Evolutionary conservation across 75 land plant genomes (phyloP).

Genomic region (Isoetes taiwanensis): DNA sequence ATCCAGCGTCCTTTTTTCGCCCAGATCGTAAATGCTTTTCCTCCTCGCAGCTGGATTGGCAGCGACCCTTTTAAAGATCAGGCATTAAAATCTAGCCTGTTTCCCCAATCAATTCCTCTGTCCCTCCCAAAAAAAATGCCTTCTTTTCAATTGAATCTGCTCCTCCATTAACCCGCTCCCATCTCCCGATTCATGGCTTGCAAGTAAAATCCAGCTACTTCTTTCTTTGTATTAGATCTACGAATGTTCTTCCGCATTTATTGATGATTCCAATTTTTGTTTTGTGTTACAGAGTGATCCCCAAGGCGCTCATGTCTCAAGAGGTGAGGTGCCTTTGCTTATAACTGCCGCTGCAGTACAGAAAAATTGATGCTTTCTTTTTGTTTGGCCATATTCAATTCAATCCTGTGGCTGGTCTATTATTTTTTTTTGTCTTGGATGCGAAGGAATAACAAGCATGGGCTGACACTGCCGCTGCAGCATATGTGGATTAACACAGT

Average conservation of each 20-base stretch:
- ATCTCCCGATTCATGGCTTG: too few species aligned
- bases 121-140: background rate
- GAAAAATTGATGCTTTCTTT: background rate
- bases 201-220: too few species aligned
- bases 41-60: too few species aligned
- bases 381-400: background rate
- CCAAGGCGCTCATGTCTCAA: conserved; percentile 14
- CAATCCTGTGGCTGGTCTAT: background rate
- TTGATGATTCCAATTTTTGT: conserved; percentile 34
- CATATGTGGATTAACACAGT: background rate
- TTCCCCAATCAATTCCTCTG: conserved; percentile 4
- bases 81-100: too few species aligned
- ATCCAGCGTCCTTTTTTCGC: background rate
- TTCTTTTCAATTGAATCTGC: too few species aligned
- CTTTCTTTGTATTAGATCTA: too few species aligned
- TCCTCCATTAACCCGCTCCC: too few species aligned
- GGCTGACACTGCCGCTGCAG: too few species aligned
- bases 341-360: background rate
- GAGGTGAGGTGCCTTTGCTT: conserved; percentile 19
- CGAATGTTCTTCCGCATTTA: too few species aligned
- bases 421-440: background rate
- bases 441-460: background rate
- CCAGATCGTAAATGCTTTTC: background rate
- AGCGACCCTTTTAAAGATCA: too few species aligned
- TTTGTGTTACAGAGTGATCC: conserved; percentile 13